Conservation (phyloP, 1,284 basidiomycete species). For the Albatrellus sp. region DNA sequence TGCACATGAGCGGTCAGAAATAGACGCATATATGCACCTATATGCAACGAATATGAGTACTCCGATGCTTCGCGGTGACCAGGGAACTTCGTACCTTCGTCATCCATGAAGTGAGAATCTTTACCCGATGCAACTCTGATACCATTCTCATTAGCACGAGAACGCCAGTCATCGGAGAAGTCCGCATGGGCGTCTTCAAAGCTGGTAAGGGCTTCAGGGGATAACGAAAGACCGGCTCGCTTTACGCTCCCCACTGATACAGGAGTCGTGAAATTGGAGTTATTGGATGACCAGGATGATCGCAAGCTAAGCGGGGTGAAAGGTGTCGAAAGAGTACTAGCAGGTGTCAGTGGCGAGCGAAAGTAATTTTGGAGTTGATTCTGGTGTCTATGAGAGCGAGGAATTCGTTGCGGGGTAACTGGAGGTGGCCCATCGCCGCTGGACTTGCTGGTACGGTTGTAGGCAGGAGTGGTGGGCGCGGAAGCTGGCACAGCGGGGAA, state of each 20-base stretch:
- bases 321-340: conserved; percentile 33
- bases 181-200: conserved; percentile 29
- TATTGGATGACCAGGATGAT: conserved; percentile 37
- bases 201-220: conserved; percentile 18
- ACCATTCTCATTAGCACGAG: conserved; percentile 55
- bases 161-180: conserved; percentile 59
- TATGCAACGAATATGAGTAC: conserved; percentile 10
- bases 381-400: conserved; percentile 23
- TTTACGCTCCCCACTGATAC: conserved; percentile 24
- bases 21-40: conserved; percentile 26
- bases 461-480: conserved; percentile 32
- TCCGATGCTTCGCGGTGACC: neutral
- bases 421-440: conserved; percentile 23
- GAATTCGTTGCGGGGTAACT: conserved; percentile 32
- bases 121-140: conserved; percentile 46
- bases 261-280: conserved; percentile 42
- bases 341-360: conserved; percentile 31
- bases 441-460: conserved; percentile 21
- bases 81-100: conserved; percentile 20
- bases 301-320: conserved; percentile 57
- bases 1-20: conserved; percentile 3
- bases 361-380: conserved; percentile 20
- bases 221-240: conserved; percentile 23
- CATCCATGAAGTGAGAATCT: conserved; percentile 40
- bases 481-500: conserved; percentile 25